These are phyloP conservation scores for Flaveria floridana DNA, from an alignment of 140 eudicot genomes.

Conservation along the genomic window DNA sequence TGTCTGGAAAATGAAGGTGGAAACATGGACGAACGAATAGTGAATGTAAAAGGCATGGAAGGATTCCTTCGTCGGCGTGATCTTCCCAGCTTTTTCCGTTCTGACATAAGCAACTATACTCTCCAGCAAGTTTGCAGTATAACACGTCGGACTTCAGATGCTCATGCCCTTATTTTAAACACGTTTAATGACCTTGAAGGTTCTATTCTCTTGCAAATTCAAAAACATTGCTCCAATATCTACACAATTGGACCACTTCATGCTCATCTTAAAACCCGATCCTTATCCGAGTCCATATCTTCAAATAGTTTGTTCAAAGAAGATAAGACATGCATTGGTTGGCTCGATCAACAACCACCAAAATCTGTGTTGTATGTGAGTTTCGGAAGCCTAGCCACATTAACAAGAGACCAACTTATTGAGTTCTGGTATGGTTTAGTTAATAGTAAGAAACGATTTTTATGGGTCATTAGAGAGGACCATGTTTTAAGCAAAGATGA, in stretches of 20 bases:
- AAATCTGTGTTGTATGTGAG: conserved; percentile 61
- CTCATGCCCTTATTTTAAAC: conserved; percentile 50
- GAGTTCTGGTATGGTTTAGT: conserved; percentile 69
- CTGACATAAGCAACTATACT: neutral
- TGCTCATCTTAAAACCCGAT: conserved; percentile 37
- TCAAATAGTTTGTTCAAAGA: conserved; percentile 53
- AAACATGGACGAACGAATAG: conserved; percentile 45
- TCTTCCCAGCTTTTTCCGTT: conserved; percentile 56
- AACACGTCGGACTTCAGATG: conserved; percentile 9
- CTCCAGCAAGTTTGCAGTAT: conserved; percentile 17
- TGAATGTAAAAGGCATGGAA: conserved; percentile 55
- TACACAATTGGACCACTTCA: conserved; percentile 68
- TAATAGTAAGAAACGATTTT: conserved; percentile 46
- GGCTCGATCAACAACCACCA: conserved; percentile 53
- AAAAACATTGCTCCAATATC: conserved; percentile 31
- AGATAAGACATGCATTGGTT: conserved; percentile 46
- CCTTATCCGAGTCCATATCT: conserved; percentile 15
- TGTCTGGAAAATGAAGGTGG: conserved; percentile 28
- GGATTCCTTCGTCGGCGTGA: conserved; percentile 60
- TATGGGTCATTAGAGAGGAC: conserved; percentile 58
- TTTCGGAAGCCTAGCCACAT: conserved; percentile 50
- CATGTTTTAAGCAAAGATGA: conserved; percentile 26
- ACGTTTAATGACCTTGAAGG: conserved; percentile 67
- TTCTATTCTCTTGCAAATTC: conserved; percentile 44
- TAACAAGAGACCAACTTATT: conserved; percentile 49